Percentiles rank a stretch among this genome's conserved stretches.
Conservation (phyloP, 2,329 filamentous ascomycete genomes). For the Arthroderma sp. region DNA sequence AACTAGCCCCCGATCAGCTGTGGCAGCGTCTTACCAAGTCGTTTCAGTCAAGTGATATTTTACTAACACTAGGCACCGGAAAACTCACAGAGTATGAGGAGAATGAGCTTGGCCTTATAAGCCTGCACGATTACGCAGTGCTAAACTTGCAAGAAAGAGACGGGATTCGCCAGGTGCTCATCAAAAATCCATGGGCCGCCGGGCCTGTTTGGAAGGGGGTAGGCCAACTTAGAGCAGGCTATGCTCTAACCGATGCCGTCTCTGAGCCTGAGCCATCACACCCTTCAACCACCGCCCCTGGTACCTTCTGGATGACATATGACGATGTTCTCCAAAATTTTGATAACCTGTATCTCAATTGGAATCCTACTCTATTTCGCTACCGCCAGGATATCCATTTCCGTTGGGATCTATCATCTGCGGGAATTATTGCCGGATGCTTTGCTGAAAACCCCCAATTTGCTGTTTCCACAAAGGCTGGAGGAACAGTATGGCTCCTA, state of each 20-base stretch:
- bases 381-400: conserved; percentile 84
- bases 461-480: conserved; percentile 39
- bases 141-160: conserved; percentile 59
- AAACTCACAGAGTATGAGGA: conserved; percentile 67
- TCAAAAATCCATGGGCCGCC: conserved; percentile 95
- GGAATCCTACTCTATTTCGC: conserved; percentile 77
- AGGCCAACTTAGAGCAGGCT: conserved; percentile 12
- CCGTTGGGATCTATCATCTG: conserved; percentile 55
- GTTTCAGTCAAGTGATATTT: conserved; percentile 65
- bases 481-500: conserved; percentile 66
- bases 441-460: conserved; percentile 56
- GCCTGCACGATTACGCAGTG: conserved; percentile 89
- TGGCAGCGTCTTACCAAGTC: conserved; percentile 68
- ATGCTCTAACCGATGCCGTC: conserved; percentile 6
- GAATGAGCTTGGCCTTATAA: conserved; percentile 65
- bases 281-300: conserved; percentile 38
- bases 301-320: conserved; percentile 89
- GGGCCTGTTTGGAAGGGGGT: conserved; percentile 37
- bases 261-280: conserved; percentile 13
- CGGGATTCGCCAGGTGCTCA: conserved; percentile 55
- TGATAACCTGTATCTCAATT: conserved; percentile 92
- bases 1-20: conserved; percentile 60
- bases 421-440: conserved; percentile 55
- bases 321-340: conserved; percentile 84
- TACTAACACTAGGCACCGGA: conserved; percentile 84